Conservation (phyloP, 805 yeast genomes). For the Candida multigemmis region DNA sequence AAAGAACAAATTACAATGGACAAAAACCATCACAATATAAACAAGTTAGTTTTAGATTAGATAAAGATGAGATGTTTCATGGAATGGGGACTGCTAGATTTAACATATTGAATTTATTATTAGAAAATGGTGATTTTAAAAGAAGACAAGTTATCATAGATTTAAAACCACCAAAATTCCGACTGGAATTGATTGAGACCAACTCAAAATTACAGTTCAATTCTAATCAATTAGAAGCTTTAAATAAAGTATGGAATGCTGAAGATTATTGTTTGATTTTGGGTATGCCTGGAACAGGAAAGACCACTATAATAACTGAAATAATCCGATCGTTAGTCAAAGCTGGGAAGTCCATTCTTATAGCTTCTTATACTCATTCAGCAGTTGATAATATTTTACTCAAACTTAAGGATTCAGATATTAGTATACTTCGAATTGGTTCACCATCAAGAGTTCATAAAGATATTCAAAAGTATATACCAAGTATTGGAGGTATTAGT, state of each 20-base stretch:
- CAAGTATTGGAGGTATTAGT: constrained; percentile 26
- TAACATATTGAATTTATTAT: constrained; percentile 64
- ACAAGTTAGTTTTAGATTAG: constrained; percentile 48
- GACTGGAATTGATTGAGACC: constrained; percentile 8
- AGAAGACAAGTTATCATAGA: constrained; percentile 48
- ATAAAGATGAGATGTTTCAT: constrained; percentile 68
- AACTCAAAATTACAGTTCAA: constrained; percentile 36
- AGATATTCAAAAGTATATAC: constrained; percentile 44
- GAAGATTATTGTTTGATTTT: constrained; percentile 72
- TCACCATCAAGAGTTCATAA: constrained; percentile 50
- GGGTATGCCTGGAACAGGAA: constrained; percentile 97
- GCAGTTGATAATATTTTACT: constrained; percentile 90
- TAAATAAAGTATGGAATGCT: constrained; percentile 54
- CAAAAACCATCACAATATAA: constrained; percentile 10
- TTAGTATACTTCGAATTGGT: constrained; percentile 61
- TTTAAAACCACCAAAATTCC: constrained; percentile 36
- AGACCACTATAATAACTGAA: constrained; percentile 64
- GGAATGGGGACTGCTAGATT: constrained; percentile 71
- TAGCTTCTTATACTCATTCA: constrained; percentile 87
- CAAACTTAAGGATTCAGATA: constrained; percentile 40
- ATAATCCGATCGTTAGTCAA: constrained; percentile 53
- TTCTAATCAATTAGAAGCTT: constrained; percentile 61
- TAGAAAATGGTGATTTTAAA: constrained; percentile 36
- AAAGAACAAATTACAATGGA: constrained; percentile 32
- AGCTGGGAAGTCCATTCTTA: constrained; percentile 56